Base-by-base conservation (phyloP, 2,329 filamentous ascomycete genomes). In the Endothia cerciana region DNA sequence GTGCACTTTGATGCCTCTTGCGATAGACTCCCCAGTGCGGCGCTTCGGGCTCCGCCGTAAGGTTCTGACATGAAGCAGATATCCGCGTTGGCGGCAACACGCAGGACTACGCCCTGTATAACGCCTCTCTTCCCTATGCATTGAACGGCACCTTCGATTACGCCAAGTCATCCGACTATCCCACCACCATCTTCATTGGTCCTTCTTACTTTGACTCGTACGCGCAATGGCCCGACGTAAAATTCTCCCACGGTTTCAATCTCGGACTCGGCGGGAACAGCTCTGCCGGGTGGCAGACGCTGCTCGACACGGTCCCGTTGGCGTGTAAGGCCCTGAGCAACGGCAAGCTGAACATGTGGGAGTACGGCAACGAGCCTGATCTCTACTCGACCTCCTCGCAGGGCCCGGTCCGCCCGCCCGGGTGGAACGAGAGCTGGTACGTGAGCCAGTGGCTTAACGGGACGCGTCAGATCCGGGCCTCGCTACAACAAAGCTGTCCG, bases 11-110 rank as follows among this genome's bases (percentile, higher is more conserved):
- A 10, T 22, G 8, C 38, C n/a, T 40, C n/a, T 58, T 11, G n/a
- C 10, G 47, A n/a, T 22, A 22, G n/a, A 3, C n/a, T 11, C 10
- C 7, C 15, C 4, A 5, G 15, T 47, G 13, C 15, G 6, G 15
- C 25, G n/a, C n/a, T 22, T 22, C 47, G 10, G n/a, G 25, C n/a
- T 36, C 33, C 33, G 33, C 33, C n/a, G n/a, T 51, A 8, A 41
- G 36, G n/a, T 22, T 4, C n/a, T 58, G n/a, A 56, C 53, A 38
- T 11, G 10, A 33, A 56, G 19, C 87, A 1, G 81, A 85, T 70
- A 84, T 90, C 64, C 80, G 87, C 19, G 86, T 90, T 1, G 87
- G 88, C 3, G 88, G 87, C n/a, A 90, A 89, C 71, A 89, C 87
- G 0, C 87, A 90, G 74, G 87, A 90, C 76, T 88, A 85, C 69